Conservation (phyloP, 768 basidiomycete genomes). For the Podaxis rugospora region DNA sequence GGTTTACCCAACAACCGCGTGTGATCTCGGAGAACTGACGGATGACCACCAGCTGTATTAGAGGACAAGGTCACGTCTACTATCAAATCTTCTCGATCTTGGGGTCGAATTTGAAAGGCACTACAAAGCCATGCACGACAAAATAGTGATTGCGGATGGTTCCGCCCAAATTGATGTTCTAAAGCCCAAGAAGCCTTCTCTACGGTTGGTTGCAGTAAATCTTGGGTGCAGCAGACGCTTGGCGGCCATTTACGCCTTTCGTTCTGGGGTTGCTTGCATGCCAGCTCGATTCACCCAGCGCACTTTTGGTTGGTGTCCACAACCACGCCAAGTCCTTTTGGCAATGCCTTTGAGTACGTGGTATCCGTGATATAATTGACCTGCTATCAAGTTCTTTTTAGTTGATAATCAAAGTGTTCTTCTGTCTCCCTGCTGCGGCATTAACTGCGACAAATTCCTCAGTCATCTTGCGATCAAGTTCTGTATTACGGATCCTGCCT, state of each 20-base stretch:
- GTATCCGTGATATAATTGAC: neutral
- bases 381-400: slow-evolving; percentile 20
- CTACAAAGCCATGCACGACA: slow-evolving; percentile 80
- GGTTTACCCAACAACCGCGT: slow-evolving; percentile 67
- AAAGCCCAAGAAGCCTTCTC: slow-evolving; percentile 59
- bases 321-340: slow-evolving; percentile 71
- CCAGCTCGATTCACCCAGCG: slow-evolving; percentile 70
- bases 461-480: slow-evolving; percentile 80
- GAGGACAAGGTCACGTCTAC: slow-evolving; percentile 38
- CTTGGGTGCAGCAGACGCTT: slow-evolving; percentile 74
- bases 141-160: slow-evolving; percentile 70
- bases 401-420: slow-evolving; percentile 74
- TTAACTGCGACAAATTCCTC: slow-evolving; percentile 60
- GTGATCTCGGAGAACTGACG: slow-evolving; percentile 75
- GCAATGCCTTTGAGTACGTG: slow-evolving; percentile 71
- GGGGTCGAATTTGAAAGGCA: neutral
- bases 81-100: neutral
- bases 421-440: slow-evolving; percentile 77
- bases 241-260: slow-evolving; percentile 65
- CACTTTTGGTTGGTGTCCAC: slow-evolving; percentile 68
- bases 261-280: slow-evolving; percentile 74
- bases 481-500: slow-evolving; percentile 78
- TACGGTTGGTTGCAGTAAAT: slow-evolving; percentile 60
- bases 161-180: slow-evolving; percentile 63
- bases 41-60: slow-evolving; percentile 72